Evolutionary conservation across 441 rosid genomes (phyloP).

Genomic region (Syzygium malaccense): DNA sequence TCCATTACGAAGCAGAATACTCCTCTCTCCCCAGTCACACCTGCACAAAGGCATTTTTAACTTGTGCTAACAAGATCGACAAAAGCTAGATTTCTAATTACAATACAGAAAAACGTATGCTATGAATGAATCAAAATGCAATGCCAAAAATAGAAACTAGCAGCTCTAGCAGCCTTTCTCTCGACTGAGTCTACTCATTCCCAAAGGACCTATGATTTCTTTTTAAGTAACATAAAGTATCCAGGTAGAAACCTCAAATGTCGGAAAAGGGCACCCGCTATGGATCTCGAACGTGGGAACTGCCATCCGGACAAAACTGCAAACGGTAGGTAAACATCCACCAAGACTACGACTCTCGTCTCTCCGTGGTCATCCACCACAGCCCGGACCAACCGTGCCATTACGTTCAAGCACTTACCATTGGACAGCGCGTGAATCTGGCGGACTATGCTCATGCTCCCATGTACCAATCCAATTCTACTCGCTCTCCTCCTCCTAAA

Average conservation of each 20-base stretch:
- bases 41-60: conserved; percentile 40
- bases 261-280: conserved; percentile 59
- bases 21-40: conserved; percentile 81
- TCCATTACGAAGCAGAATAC: conserved; percentile 33
- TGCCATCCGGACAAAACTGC: conserved; percentile 80
- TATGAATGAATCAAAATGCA: not conserved
- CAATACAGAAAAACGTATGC: not conserved
- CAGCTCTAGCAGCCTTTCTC: not conserved
- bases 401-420: conserved; percentile 47
- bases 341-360: conserved; percentile 53
- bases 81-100: not conserved
- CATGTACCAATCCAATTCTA: conserved; percentile 67
- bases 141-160: not conserved
- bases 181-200: not conserved
- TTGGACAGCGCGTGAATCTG: conserved; percentile 51
- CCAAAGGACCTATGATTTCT: not conserved
- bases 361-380: conserved; percentile 24
- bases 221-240: too few relatives aligned
- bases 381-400: conserved; percentile 30
- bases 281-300: conserved; percentile 48
- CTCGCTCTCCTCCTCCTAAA: conserved; percentile 21
- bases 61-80: conserved; percentile 2
- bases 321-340: conserved; percentile 64
- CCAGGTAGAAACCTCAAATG: conserved; percentile 54
- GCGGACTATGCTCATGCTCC: conserved; percentile 68